These are phyloP conservation scores for Heritiera fomes DNA, from an alignment of 345 rosid species.

Conservation along the genomic window DNA sequence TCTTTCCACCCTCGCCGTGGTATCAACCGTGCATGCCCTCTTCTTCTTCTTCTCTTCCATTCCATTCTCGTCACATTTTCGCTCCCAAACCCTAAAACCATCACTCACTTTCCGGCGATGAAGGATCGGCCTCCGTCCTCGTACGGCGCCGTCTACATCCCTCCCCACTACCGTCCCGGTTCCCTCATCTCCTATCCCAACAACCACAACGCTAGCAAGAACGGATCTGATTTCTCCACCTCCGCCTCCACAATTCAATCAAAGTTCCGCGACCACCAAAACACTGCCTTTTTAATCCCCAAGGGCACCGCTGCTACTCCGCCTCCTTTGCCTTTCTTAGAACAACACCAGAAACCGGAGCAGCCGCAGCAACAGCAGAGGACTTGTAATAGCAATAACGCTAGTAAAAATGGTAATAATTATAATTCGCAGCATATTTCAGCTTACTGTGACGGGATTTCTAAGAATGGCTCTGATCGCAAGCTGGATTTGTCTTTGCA, in stretches of 20 bases:
- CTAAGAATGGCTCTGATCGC: constrained; percentile 47
- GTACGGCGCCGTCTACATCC: constrained; percentile 58
- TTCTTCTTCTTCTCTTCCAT: not conserved
- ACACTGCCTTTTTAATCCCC: constrained; percentile 25
- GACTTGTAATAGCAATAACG: constrained; percentile 1
- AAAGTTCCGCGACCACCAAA: constrained; percentile 26
- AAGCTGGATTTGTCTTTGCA: constrained; percentile 30
- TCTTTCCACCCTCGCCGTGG: not conserved
- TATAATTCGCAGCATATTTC: constrained; percentile 21
- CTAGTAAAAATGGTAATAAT: constrained; percentile 15
- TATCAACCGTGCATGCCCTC: not conserved
- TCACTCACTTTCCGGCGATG: constrained; percentile 40
- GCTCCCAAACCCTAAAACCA: constrained; percentile 24
- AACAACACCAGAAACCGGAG: constrained; percentile 18
- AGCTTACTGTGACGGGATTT: constrained; percentile 29
- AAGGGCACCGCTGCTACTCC: not conserved
- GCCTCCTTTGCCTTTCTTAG: constrained; percentile 27
- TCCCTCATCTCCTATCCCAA: constrained; percentile 39
- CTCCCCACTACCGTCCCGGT: constrained; percentile 77
- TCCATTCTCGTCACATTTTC: constrained; percentile 7
- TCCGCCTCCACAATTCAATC: constrained; percentile 29
- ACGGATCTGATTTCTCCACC: constrained; percentile 21
- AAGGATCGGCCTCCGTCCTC: constrained; percentile 73
- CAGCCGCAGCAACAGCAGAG: constrained; percentile 12
- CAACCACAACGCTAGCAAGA: constrained; percentile 19